These are phyloP conservation scores for Davidsoniella neocaledoniae DNA, from an alignment of 2,329 filamentous ascomycete species.

Conservation along the genomic window DNA sequence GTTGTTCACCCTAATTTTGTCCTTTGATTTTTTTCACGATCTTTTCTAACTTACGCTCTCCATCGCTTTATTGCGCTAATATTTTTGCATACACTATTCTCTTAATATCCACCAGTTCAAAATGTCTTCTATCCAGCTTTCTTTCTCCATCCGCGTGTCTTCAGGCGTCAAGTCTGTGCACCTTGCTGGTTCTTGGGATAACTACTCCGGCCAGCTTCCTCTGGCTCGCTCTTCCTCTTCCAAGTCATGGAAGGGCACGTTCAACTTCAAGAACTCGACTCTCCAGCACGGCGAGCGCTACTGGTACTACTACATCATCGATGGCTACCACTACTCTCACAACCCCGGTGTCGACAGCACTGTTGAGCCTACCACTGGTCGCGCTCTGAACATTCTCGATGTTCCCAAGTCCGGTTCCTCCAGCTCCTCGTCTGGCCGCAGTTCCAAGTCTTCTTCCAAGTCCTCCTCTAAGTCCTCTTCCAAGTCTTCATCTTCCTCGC, in stretches of 20 bases:
- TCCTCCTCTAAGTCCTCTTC: conserved; percentile 15
- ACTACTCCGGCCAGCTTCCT: conserved; percentile 85
- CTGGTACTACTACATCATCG: conserved; percentile 99
- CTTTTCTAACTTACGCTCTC: conserved; percentile 13
- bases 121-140: conserved; percentile 87
- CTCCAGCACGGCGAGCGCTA: conserved; percentile 82
- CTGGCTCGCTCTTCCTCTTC: conserved; percentile 75
- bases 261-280: conserved; percentile 80
- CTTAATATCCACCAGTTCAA: conserved; percentile 21
- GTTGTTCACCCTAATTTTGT: conserved; percentile 16
- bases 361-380: conserved; percentile 89
- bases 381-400: conserved; percentile 94
- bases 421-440: conserved; percentile 25
- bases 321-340: conserved; percentile 95
- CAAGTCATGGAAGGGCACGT: conserved; percentile 93
- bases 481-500: conserved; percentile 23
- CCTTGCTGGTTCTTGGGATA: conserved; percentile 95
- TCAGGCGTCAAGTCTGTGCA: conserved; percentile 95
- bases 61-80: conserved; percentile 5
- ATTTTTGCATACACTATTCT: conserved; percentile 8
- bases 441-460: conserved; percentile 30
- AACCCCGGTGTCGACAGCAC: conserved; percentile 81
- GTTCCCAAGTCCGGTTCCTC: conserved; percentile 42
- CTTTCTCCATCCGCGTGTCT: conserved; percentile 90
- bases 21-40: conserved; percentile 13